These are phyloP conservation scores for Venustampulla echinocandica DNA, from an alignment of 495 filamentous ascomycete species.

Conservation along the genomic window DNA sequence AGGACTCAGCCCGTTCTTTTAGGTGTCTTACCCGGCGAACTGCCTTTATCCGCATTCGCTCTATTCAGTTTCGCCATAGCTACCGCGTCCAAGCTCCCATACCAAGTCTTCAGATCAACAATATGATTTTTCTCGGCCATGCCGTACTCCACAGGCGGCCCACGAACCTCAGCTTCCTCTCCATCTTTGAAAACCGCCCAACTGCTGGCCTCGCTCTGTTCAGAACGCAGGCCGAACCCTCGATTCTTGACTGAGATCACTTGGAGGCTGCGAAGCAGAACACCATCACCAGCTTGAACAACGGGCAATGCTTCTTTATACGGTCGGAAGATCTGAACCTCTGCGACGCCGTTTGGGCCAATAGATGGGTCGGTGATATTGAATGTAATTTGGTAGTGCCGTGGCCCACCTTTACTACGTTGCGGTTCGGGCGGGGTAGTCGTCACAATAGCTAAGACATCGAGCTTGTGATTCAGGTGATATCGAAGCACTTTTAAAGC, in stretches of 20 bases:
- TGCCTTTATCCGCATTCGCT: slow-evolving; percentile 21
- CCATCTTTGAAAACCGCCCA: slow-evolving; percentile 55
- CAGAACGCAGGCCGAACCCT: slow-evolving; percentile 38
- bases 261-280: slow-evolving; percentile 67
- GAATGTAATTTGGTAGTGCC: slow-evolving; percentile 62
- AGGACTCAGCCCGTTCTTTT: slow-evolving; percentile 1
- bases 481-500: slow-evolving; percentile 54
- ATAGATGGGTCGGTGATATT: slow-evolving; percentile 59
- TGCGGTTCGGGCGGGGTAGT: slow-evolving; percentile 43
- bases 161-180: slow-evolving; percentile 40
- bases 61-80: slow-evolving; percentile 27
- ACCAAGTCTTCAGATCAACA: slow-evolving; percentile 46
- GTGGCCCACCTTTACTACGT: slow-evolving; percentile 55
- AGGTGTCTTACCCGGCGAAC: slow-evolving; percentile 1
- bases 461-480: slow-evolving; percentile 45
- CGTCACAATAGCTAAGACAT: slow-evolving; percentile 61
- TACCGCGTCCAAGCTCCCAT: slow-evolving; percentile 25
- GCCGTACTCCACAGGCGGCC: slow-evolving; percentile 58
- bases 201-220: slow-evolving; percentile 31
- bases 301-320: slow-evolving; percentile 62
- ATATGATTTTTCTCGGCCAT: slow-evolving; percentile 50
- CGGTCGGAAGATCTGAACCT: slow-evolving; percentile 67
- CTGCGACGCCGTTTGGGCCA: slow-evolving; percentile 34
- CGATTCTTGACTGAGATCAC: slow-evolving; percentile 47
- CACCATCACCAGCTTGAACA: slow-evolving; percentile 59